Conservation (phyloP, 2,329 filamentous ascomycete species). For the Lachnellula hyalina region DNA sequence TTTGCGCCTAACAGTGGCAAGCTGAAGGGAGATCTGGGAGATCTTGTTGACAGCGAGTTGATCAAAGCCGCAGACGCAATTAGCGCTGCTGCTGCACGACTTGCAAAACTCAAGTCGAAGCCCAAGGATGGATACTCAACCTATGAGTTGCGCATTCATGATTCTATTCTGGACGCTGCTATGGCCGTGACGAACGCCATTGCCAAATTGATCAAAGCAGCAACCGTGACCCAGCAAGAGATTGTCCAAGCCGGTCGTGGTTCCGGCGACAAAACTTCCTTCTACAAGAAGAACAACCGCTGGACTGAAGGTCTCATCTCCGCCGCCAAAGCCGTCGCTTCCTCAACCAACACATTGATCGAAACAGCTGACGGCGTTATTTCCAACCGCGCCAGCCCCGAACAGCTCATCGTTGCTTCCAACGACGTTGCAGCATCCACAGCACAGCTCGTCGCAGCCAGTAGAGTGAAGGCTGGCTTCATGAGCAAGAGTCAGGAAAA, state of each 20-base stretch:
- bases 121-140: conserved; percentile 93
- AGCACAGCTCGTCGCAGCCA: conserved; percentile 91
- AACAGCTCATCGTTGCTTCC: conserved; percentile 95
- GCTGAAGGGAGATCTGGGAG: conserved; percentile 83
- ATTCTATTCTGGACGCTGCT: conserved; percentile 88
- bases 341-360: conserved; percentile 90
- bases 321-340: conserved; percentile 91
- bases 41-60: conserved; percentile 87
- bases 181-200: conserved; percentile 93
- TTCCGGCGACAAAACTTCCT: conserved; percentile 79
- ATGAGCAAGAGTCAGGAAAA: conserved; percentile 96
- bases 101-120: conserved; percentile 92
- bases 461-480: conserved; percentile 93
- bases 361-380: conserved; percentile 97
- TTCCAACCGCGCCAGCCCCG: conserved; percentile 83
- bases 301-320: conserved; percentile 98
- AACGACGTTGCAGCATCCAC: conserved; percentile 96
- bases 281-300: conserved; percentile 99
- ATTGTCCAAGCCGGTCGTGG: conserved; percentile 92
- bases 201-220: conserved; percentile 88
- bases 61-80: conserved; percentile 94
- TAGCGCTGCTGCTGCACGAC: conserved; percentile 79
- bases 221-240: conserved; percentile 87
- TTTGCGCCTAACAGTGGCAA: conserved; percentile 86
- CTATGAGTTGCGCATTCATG: conserved; percentile 93